A percentile compares a stretch with the other conserved stretches of the same genome.
phyloP scores from a whole-genome alignment of 2,329 filamentous ascomycete species.

The Alternaria sp. region DNA sequence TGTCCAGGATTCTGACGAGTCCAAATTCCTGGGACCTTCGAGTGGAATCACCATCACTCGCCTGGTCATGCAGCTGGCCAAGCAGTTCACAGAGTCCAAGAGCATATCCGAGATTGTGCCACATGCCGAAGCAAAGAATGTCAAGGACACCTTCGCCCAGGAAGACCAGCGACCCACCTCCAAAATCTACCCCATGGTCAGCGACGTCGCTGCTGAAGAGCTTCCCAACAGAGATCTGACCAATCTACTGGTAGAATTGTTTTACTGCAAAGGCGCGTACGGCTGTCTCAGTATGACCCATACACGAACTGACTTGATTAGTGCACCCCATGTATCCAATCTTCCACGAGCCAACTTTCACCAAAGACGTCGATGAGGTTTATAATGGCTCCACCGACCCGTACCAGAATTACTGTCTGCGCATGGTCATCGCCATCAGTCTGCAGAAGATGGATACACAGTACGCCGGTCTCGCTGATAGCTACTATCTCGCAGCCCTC shows the following conservation, averaged over 20 bases:
- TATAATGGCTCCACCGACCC: slow-evolving; percentile 78
- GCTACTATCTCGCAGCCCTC: slow-evolving; percentile 91
- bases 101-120: slow-evolving; percentile 93
- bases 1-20: slow-evolving; percentile 84
- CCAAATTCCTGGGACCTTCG: slow-evolving; percentile 89
- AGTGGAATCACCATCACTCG: slow-evolving; percentile 96
- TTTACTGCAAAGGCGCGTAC: slow-evolving; percentile 77
- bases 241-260: slow-evolving; percentile 82
- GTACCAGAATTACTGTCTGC: slow-evolving; percentile 86
- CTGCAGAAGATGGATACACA: slow-evolving; percentile 89
- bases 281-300: neutral
- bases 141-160: slow-evolving; percentile 72
- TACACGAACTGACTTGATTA: slow-evolving; percentile 49
- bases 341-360: slow-evolving; percentile 83
- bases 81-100: slow-evolving; percentile 88
- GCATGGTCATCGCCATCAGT: slow-evolving; percentile 93
- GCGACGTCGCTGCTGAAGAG: slow-evolving; percentile 77
- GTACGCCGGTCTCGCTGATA: slow-evolving; percentile 93
- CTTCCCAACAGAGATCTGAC: slow-evolving; percentile 78
- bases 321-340: slow-evolving; percentile 89
- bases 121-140: slow-evolving; percentile 70
- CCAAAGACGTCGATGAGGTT: slow-evolving; percentile 78
- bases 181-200: slow-evolving; percentile 91
- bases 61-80: slow-evolving; percentile 94
- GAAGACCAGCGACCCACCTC: slow-evolving; percentile 72